Base-by-base conservation (phyloP, 176 grass and related monocot genomes). In the Oropetium thomaeum region DNA sequence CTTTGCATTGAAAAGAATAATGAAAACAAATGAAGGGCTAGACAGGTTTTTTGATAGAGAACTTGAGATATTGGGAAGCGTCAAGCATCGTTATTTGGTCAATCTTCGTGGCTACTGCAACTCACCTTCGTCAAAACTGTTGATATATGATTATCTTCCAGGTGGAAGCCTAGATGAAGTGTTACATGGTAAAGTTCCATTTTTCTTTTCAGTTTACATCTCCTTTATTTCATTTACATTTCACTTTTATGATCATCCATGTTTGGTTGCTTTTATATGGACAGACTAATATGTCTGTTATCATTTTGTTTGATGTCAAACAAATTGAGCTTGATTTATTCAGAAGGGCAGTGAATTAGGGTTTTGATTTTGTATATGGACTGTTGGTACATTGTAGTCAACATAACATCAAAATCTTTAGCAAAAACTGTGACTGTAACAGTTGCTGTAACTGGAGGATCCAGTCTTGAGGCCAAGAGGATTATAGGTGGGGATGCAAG, bases 71-170 rank as follows among this genome's bases (percentile, higher is more conserved):
- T 86, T 99, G 79, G 96, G 96, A 71, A 95, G 96, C 23, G 93
- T 99, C 77, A 99, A 99, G 63, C 96, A 99, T 86, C 89, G 96
- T 7, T 92, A 95, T 95, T 77, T 99, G 79, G 96, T 99, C 57
- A 99, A 99, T 82, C 91, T 99, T 31, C 88, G 96, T 65, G 92
- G 96, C n/a, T 99, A 99, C 70, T 99, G 96, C 76, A 99, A 99
- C 70, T 99, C 96, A 33, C 84, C 96, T 78, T 89, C 89, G 3
- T 92, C 91, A 53, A 95, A 99, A 81, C 79, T 99, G 30, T 84
- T 99, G 78, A 92, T 99, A 71, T 99, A 99, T 88, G 96, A 99
- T 73, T 99, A 85, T 81, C 83, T 99, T 76, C 92, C 84, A 77
- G 92, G 96, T 82, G 96, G 96, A 73, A 99, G 87, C 82, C 88